These are phyloP conservation scores for Cadophora malorum DNA, from an alignment of 2,329 filamentous ascomycete genomes.

Conservation along the genomic window DNA sequence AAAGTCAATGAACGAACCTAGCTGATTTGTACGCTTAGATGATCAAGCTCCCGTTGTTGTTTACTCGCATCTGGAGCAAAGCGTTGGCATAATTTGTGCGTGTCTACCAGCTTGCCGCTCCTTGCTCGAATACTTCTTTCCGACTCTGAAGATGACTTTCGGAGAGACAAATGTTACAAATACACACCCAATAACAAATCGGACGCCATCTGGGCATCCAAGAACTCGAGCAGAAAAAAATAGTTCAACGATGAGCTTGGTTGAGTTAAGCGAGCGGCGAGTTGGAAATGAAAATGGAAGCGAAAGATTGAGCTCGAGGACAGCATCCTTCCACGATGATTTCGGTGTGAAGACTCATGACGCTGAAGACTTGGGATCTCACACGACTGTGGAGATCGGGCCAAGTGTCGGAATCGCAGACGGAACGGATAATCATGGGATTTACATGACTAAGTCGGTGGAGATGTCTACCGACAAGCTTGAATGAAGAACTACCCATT, in stretches of 20 bases:
- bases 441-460: constrained; percentile 2
- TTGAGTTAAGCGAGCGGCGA: not conserved
- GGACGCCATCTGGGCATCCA: not conserved
- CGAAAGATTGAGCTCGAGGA: not conserved
- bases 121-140: constrained; percentile 35
- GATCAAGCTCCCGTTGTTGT: constrained; percentile 33
- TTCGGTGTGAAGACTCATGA: not conserved
- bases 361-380: not conserved
- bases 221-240: not conserved
- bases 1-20: too few species aligned
- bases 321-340: not conserved
- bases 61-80: constrained; percentile 46
- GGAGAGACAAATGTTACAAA: not conserved
- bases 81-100: constrained; percentile 50
- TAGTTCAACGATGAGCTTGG: not conserved
- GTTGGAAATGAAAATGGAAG: not conserved
- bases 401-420: not conserved
- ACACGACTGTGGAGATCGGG: not conserved
- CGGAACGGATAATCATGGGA: not conserved
- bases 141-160: constrained; percentile 38
- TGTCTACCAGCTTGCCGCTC: constrained; percentile 50
- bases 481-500: not conserved
- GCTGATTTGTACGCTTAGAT: constrained; percentile 13
- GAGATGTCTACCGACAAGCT: not conserved
- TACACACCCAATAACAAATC: not conserved